Evolutionary conservation across 2,329 filamentous ascomycete species (phyloP), one percentile per base, ranked within the genome.

Genomic region (Curvularia eragrostidis): DNA sequence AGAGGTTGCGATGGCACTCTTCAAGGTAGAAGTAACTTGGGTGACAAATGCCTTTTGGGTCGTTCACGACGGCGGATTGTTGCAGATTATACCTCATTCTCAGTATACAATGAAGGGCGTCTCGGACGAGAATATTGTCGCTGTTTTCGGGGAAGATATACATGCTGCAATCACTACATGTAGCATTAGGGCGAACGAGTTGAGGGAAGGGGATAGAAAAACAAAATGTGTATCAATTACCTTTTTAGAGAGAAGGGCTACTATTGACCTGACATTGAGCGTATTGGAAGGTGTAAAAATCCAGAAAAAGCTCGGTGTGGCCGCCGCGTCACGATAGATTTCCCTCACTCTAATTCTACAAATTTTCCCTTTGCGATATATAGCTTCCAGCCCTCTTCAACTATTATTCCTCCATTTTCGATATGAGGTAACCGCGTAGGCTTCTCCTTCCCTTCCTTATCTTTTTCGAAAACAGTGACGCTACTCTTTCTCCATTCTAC

Each of bases 401-500:
- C 42, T 46, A 46, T 46, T 46, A 46, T 28, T 30, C 42, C 15
- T 46, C 42, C 24, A 46, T 46, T 46, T 30, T 46, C 24, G 18
- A 18, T 46, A 28, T 46, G 23, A 46, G 15, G 42, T 46, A 46
- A 24, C 15, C 24, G 42, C 42, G 24, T 46, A 46, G 24, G 42
- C 24, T 46, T 46, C 46, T 48, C 46, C 26, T 48, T 48, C 9
- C 46, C 46, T 48, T 48, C 46, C 30, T 24, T 38, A 36, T 48
- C 46, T 48, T 48, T 38, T 30, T 48, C 23, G 30, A 48, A 36
- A 3, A 36, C 46, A 48, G 46, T 38, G 12, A 46, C 42, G 12
- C 42, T 46, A 21, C 46, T 48, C 23, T 48, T 48, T 38, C 46
- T 48, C 46, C 46, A 48, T 48, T 48, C 46, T 10, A 48, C 46